Evolutionary conservation across 208 protist species (phyloP).

Genomic region (Leishmania major): DNA sequence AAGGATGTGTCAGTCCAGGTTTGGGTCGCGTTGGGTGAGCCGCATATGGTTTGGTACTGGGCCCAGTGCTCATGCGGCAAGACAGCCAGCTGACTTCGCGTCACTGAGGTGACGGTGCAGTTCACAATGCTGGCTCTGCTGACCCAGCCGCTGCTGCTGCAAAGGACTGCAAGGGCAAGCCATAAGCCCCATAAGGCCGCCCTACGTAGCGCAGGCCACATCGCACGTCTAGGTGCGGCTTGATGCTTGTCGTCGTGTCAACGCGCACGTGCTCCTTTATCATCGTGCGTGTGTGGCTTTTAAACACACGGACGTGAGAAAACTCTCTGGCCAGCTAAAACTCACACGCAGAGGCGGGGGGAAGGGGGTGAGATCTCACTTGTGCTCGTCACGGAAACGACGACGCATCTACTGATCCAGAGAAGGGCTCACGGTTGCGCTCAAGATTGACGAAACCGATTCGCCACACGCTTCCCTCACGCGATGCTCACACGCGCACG

Average conservation of each 20-base stretch:
- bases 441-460: neutral
- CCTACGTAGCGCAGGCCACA: neutral
- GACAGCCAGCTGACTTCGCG: neutral
- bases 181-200: neutral
- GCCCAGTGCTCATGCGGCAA: constrained; percentile 13
- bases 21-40: neutral
- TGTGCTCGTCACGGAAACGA: neutral
- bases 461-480: neutral
- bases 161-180: neutral
- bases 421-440: neutral
- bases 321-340: neutral
- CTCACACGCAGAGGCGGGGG: neutral
- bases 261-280: neutral
- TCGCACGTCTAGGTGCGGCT: neutral
- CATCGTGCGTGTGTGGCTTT: neutral
- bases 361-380: neutral
- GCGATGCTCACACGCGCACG: neutral
- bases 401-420: neutral
- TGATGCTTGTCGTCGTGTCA: neutral
- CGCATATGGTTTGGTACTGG: constrained; percentile 4
- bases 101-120: constrained; percentile 1
- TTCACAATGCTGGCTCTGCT: neutral
- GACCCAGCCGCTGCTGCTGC: neutral
- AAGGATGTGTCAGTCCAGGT: neutral
- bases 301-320: neutral